Conservation (phyloP, 2,329 filamentous ascomycete species). For the Plenodomus tracheiphilus region DNA sequence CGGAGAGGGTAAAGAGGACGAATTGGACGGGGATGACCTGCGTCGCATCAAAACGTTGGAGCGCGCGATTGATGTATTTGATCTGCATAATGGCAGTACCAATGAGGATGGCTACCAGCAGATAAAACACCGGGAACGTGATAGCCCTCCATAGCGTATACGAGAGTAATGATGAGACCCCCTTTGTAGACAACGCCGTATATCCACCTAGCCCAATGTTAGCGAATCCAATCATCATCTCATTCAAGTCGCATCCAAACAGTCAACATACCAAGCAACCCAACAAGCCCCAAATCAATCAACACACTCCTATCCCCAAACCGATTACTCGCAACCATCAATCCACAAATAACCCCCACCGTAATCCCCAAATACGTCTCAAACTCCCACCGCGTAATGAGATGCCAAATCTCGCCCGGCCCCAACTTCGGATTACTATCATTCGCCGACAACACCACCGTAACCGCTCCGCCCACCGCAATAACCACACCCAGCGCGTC, state of each 20-base stretch:
- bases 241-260: background rate
- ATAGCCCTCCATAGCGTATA: constrained; percentile 87
- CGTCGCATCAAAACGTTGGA: constrained; percentile 94
- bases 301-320: constrained; percentile 87
- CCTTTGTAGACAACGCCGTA: constrained; percentile 95
- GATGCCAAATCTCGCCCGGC: constrained; percentile 84
- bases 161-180: constrained; percentile 91
- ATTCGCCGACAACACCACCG: constrained; percentile 88
- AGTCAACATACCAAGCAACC: constrained; percentile 77
- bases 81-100: constrained; percentile 94
- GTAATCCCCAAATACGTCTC: constrained; percentile 87
- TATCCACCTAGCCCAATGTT: constrained; percentile 69
- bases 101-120: constrained; percentile 76
- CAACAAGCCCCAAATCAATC: constrained; percentile 91
- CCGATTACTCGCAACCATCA: constrained; percentile 81
- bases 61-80: constrained; percentile 86
- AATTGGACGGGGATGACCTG: constrained; percentile 98
- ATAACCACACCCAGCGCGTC: constrained; percentile 89
- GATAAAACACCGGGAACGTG: constrained; percentile 88
- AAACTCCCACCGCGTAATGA: constrained; percentile 87
- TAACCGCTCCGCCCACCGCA: constrained; percentile 84
- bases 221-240: constrained; percentile 7
- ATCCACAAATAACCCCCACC: constrained; percentile 67
- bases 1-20: constrained; percentile 92
- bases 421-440: constrained; percentile 88